Percentiles rank a stretch among this genome's conserved stretches.
These are phyloP conservation scores for Fusarium succisae DNA, from an alignment of 2,329 filamentous ascomycete species.

Conservation along the genomic window DNA sequence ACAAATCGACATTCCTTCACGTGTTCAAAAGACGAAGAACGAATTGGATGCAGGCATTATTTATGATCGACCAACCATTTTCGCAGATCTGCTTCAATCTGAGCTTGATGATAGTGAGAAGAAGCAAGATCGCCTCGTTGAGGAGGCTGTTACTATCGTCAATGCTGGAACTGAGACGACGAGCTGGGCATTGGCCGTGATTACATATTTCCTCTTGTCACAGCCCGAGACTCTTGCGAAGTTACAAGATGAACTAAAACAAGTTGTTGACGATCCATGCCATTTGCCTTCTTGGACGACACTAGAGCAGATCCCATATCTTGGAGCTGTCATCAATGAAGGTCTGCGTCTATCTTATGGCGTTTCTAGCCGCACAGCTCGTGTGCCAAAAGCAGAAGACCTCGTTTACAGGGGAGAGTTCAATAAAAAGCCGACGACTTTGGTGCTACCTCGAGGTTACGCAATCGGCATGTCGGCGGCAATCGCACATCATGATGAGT, in stretches of 20 bases:
- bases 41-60: constrained; percentile 1
- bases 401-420: constrained; percentile 2
- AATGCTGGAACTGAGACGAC: constrained; percentile 21
- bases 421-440: not conserved
- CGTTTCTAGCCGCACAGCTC: constrained; percentile 11
- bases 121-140: not conserved
- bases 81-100: constrained; percentile 1
- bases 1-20: constrained; percentile 4
- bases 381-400: constrained; percentile 4
- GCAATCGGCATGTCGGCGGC: constrained; percentile 17
- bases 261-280: not conserved
- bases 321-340: not conserved
- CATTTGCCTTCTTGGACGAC: constrained; percentile 16
- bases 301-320: constrained; percentile 4
- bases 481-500: constrained; percentile 4
- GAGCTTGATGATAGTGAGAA: constrained; percentile 7
- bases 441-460: constrained; percentile 2
- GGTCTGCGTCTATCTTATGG: constrained; percentile 8
- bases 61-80: constrained; percentile 12
- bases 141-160: constrained; percentile 5
- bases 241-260: not conserved
- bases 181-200: constrained; percentile 17
- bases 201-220: constrained; percentile 10
- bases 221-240: not conserved
- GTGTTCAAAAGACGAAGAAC: constrained; percentile 5